phyloP scores from a whole-genome alignment of 306 rosid genomes.

The Sindora glabra region DNA sequence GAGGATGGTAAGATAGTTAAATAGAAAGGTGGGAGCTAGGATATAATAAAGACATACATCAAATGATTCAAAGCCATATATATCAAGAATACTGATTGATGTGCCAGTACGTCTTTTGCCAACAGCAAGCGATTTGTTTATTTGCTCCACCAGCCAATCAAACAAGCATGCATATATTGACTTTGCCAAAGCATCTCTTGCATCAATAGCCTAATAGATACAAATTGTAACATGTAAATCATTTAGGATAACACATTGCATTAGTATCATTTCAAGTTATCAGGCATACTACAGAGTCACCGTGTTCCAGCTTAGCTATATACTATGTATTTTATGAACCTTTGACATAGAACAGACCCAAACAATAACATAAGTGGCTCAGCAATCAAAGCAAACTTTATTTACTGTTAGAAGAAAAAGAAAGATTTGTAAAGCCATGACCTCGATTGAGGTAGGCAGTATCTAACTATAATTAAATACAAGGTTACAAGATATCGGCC shows the following conservation, averaged over 20 bases:
- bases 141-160: constrained; percentile 97
- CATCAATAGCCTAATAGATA: constrained; percentile 67
- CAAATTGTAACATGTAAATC: background rate
- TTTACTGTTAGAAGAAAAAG: too few species aligned
- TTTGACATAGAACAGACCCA: background rate
- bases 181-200: constrained; percentile 98
- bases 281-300: background rate
- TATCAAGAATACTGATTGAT: constrained; percentile 97
- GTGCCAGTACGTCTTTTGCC: constrained; percentile 97
- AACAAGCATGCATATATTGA: constrained; percentile 85
- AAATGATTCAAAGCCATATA: constrained; percentile 98
- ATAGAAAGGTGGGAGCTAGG: background rate
- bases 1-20: background rate
- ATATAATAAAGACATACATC: constrained; percentile 52
- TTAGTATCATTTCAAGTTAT: background rate
- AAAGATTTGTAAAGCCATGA: too few species aligned
- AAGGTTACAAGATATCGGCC: too few species aligned
- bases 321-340: background rate
- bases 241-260: background rate
- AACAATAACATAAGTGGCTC: background rate
- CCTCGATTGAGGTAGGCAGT: too few species aligned
- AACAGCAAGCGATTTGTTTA: constrained; percentile 93
- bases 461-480: too few species aligned
- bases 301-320: background rate
- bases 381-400: background rate